Percentiles rank a stretch among this genome's conserved stretches.
These are phyloP conservation scores for Plasmodium vinckei DNA, from an alignment of 169 alveolate genomes.

Conservation along the genomic window DNA sequence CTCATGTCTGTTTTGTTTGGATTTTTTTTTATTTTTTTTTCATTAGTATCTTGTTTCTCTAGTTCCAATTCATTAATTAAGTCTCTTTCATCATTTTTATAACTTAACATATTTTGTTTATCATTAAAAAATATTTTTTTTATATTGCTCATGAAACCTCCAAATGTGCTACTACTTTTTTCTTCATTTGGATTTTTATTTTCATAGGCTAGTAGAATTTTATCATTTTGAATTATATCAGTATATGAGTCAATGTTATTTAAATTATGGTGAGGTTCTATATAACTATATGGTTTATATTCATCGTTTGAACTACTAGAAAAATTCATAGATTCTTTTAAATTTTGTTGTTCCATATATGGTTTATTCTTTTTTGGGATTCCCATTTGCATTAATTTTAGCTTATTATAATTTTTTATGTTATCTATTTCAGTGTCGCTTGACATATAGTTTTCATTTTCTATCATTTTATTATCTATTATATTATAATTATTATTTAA, in stretches of 20 bases:
- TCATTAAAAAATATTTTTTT: slow-evolving; percentile 25
- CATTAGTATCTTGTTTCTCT: too few species aligned
- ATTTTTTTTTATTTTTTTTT: neutral
- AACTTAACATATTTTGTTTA: neutral
- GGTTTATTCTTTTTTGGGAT: too few species aligned
- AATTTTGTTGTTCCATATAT: too few species aligned
- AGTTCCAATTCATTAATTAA: neutral
- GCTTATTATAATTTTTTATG: too few species aligned
- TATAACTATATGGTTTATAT: neutral
- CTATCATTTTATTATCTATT: too few species aligned
- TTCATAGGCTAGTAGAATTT: slow-evolving; percentile 8
- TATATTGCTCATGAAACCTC: slow-evolving; percentile 10
- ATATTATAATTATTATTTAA: too few species aligned
- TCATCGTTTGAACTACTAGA: neutral
- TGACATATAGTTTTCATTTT: too few species aligned
- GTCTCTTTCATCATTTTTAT: neutral
- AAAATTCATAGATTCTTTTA: too few species aligned
- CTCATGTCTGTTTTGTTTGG: slow-evolving; percentile 2
- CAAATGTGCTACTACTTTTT: slow-evolving; percentile 9
- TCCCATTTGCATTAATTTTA: too few species aligned
- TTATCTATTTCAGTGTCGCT: too few species aligned
- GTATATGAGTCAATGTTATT: slow-evolving; percentile 13
- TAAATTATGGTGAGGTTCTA: neutral
- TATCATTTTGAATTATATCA: slow-evolving; percentile 3
- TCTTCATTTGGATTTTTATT: slow-evolving; percentile 7